Evolutionary conservation across 2,329 filamentous ascomycete genomes (phyloP).

Genomic region (Coniella lustricola): DNA sequence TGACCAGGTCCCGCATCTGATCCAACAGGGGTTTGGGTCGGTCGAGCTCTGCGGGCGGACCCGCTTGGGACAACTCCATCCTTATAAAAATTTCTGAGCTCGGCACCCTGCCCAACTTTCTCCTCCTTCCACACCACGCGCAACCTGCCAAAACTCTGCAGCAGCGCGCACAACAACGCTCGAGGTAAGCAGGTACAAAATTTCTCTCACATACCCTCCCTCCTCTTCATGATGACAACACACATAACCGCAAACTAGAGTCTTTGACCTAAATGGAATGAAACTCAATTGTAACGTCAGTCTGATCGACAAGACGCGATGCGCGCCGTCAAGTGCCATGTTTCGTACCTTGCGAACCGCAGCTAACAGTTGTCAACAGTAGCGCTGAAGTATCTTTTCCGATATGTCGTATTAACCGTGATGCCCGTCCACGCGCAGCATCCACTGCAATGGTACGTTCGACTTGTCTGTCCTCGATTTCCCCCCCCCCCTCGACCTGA

Average conservation of each 20-base stretch:
- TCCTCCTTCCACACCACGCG: conserved; percentile 10
- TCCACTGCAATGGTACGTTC: conserved; percentile 19
- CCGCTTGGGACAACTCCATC: conserved; percentile 4
- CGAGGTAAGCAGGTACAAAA: conserved; percentile 13
- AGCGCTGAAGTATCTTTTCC: conserved; percentile 6
- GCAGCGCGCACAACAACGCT: conserved; percentile 5
- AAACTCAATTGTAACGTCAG: conserved; percentile 90
- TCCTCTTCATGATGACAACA: conserved; percentile 69
- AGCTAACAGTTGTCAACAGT: conserved; percentile 10
- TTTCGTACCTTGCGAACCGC: conserved; percentile 1
- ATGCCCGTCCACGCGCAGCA: not conserved
- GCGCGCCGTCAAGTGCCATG: conserved; percentile 14
- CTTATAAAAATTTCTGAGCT: conserved; percentile 6
- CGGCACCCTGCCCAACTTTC: not conserved
- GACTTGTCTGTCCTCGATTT: not conserved
- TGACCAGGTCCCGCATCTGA: not conserved
- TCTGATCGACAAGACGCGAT: conserved; percentile 47
- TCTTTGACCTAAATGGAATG: conserved; percentile 84
- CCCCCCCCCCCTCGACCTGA: conserved; percentile 34
- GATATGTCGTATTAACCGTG: not conserved
- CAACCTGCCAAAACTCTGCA: conserved; percentile 13
- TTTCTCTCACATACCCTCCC: conserved; percentile 15
- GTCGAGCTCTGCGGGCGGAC: not conserved
- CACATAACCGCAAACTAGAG: conserved; percentile 86
- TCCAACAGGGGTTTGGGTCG: conserved; percentile 1